Base-by-base conservation (phyloP, 192 early-diverging fungal species). In the Entophlyctis helioformis region DNA sequence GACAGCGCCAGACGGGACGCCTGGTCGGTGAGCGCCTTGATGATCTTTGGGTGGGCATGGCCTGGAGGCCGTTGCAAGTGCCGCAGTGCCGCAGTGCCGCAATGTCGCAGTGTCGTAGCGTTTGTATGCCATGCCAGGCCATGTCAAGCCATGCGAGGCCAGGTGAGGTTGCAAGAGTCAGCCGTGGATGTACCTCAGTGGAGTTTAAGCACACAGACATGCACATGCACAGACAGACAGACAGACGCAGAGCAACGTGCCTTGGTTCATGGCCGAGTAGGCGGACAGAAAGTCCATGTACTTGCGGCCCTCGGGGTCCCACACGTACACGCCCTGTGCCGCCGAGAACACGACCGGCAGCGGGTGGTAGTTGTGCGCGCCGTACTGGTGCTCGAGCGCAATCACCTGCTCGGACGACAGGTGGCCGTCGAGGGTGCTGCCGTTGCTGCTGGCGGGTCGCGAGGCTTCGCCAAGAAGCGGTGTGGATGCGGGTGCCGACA, bases 341-440 rank as follows among this genome's bases (percentile, higher is more conserved):
- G 75, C 76, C 51, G 80, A 58, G 57, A 95, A 86, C 32, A 98
- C 95, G 1, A 92, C 82, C 8, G 91, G 91, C 29, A 98, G 68
- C 20, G 95, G 95, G 62, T 98, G 95, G 64, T 98, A 98, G 76
- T 95, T 98, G 84, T 96, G 91, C 31, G 95, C 95, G 48, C 89
- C 85, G 57, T 88, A 87, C 26, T 67, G 62, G 68, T 91, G 63
- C 64, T 93, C 90, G 26, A 92, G 70, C 40, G 66, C 62, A 53
- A 64, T 57, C 24, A 56, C 22, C 18, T 54, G 48, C 42, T 50
- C 43, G 21, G 56, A 35, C n/a, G 50, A 37, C n/a, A 43, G 29
- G 46, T 36, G 40, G 47, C 31, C 12, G 47, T 39, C 22, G 33
- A 34, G 45, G 40, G 32, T 21, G 48, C 23, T 9, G 21, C 38